Evolutionary conservation across 2,329 filamentous ascomycete genomes (phyloP), one percentile per base, ranked within the genome.

Genomic region (Fusarium luffae): DNA sequence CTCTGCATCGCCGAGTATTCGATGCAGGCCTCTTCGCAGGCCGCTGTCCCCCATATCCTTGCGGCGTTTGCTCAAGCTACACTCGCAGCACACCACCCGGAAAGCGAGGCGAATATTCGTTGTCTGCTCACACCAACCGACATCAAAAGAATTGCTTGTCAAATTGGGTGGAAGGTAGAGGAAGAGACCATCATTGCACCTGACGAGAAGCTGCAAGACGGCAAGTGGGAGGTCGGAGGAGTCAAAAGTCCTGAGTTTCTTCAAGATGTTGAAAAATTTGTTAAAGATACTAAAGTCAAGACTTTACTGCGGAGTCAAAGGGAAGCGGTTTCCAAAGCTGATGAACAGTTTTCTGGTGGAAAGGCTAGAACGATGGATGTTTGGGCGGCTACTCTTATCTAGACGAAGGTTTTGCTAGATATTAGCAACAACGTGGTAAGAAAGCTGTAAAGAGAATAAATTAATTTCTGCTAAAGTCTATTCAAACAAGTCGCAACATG

Each of bases 1-100:
- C 2, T 65, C 4, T 65, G 60, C 12, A 42, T 65, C 16, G 52
- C 62, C 0, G 62, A 65, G 23, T 65, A 65, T 7, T 44, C 62
- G 1, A 59, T 65, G 60, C 63, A 65, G 4, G 52, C 60, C 7
- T 65, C 60, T 21, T 41, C 42, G 12, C 13, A 34, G 5, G 8
- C 52, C 3, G 60, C 60, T 23, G 14, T 52, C 2, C 60, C 62
- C 16, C 62, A 65, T 11, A 10, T 65, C 1, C 19, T 65, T 10
- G 60, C 62, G 11, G 62, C 62, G 0, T 2, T 65, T 5, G 16
- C 62, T 2, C 62, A 48, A 4, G 46, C 62, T 16, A 65, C 62
- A 19, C 28, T 65, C 4, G 60, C 56, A 7, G 41, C 52, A 5
- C 62, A 65, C 4, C 46, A 44, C 3, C 18, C 60, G 0, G 46